phyloP scores from a whole-genome alignment of 495 filamentous ascomycete genomes.

The Evernia prunastri region DNA sequence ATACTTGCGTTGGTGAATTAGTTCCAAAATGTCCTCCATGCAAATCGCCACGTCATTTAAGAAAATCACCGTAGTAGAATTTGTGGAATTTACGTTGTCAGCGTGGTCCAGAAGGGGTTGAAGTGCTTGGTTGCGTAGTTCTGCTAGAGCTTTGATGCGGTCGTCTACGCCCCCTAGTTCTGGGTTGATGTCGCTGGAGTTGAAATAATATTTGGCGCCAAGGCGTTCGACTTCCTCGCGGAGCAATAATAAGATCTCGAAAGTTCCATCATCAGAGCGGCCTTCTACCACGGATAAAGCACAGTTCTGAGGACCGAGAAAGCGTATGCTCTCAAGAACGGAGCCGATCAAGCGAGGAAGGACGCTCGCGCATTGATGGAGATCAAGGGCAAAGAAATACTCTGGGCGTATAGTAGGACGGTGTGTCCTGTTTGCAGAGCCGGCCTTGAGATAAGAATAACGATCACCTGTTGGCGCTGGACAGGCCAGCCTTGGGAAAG shows the following conservation, averaged over 20 bases:
- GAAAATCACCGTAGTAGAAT: slow-evolving; percentile 42
- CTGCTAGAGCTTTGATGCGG: slow-evolving; percentile 38
- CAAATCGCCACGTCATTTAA: slow-evolving; percentile 47
- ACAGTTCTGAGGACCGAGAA: slow-evolving; percentile 42
- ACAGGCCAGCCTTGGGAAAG: neutral
- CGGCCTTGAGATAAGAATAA: neutral
- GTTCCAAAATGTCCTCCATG: slow-evolving; percentile 46
- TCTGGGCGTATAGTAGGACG: neutral
- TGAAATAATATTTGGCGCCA: slow-evolving; percentile 34
- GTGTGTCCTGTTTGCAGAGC: neutral
- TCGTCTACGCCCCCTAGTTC: slow-evolving; percentile 20
- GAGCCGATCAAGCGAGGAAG: slow-evolving; percentile 44
- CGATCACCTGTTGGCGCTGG: neutral
- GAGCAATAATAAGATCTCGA: slow-evolving; percentile 38
- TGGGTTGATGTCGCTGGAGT: slow-evolving; percentile 36
- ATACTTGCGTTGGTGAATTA: slow-evolving; percentile 39
- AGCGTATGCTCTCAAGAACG: slow-evolving; percentile 42
- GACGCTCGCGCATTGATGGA: slow-evolving; percentile 37
- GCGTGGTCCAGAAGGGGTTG: slow-evolving; percentile 32
- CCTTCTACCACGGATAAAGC: slow-evolving; percentile 46
- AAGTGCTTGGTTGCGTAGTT: slow-evolving; percentile 42
- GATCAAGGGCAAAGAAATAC: slow-evolving; percentile 47
- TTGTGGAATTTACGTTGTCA: neutral
- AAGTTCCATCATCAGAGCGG: slow-evolving; percentile 45
- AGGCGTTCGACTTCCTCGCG: slow-evolving; percentile 31